A percentile compares a stretch with the other conserved stretches of the same genome.
These are phyloP conservation scores for Crucibulum cyathiforme DNA, from an alignment of 1,284 basidiomycete genomes.

Conservation along the genomic window DNA sequence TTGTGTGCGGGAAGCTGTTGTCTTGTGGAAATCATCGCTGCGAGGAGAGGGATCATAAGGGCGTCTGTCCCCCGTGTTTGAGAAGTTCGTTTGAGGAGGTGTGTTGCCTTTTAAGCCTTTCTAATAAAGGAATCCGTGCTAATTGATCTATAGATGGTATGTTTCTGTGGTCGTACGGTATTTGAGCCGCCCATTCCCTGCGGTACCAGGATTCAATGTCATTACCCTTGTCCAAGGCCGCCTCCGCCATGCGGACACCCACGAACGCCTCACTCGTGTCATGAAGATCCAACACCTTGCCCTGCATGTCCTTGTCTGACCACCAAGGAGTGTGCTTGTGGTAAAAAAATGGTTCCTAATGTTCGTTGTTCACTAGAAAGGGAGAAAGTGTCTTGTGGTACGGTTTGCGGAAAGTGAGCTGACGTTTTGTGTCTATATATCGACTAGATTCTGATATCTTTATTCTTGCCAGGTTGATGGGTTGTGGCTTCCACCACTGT, in stretches of 20 bases:
- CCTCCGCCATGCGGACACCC: slow-evolving; percentile 83
- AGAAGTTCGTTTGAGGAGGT: slow-evolving; percentile 91
- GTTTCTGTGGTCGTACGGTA: slow-evolving; percentile 73
- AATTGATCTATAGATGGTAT: slow-evolving; percentile 60
- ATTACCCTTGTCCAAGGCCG: slow-evolving; percentile 78
- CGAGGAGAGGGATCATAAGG: slow-evolving; percentile 80
- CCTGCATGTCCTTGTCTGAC: slow-evolving; percentile 87
- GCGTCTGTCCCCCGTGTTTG: slow-evolving; percentile 81
- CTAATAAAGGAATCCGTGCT: slow-evolving; percentile 4
- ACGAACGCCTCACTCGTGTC: slow-evolving; percentile 78
- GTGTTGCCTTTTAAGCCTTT: slow-evolving; percentile 18
- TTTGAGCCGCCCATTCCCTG: slow-evolving; percentile 69
- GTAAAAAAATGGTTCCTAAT: slow-evolving; percentile 78
- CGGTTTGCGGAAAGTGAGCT: slow-evolving; percentile 74
- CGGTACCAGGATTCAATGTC: slow-evolving; percentile 78
- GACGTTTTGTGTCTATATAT: background rate
- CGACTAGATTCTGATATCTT: background rate
- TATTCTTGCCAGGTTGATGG: slow-evolving; percentile 55
- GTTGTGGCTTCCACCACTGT: slow-evolving; percentile 88
- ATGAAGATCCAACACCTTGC: slow-evolving; percentile 63
- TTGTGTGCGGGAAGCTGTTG: slow-evolving; percentile 76
- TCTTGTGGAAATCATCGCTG: slow-evolving; percentile 80
- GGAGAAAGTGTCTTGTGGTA: slow-evolving; percentile 84
- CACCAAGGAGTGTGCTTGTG: slow-evolving; percentile 83
- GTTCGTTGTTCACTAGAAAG: slow-evolving; percentile 76